Base-by-base conservation (phyloP, 2,329 filamentous ascomycete genomes). In the Corinectria fuckeliana region DNA sequence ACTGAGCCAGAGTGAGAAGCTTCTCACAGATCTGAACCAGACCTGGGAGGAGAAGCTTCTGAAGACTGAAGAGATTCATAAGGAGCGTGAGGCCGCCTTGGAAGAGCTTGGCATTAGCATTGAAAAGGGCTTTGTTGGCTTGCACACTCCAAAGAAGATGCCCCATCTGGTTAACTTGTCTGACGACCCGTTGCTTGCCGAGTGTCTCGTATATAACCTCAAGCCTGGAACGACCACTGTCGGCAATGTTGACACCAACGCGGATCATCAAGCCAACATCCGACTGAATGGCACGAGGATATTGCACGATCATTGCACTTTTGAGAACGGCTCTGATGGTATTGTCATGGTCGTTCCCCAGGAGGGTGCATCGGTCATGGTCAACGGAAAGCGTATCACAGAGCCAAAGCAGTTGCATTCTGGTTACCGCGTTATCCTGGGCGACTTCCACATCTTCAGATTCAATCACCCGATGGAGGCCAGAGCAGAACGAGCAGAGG, bases 381-480 rank as follows among this genome's bases (percentile, higher is more conserved):
- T 99, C 51, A 99, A 99, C 71, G 95, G 95, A 58, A 86, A 94
- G 65, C 90, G 93, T 16, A 91, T 98, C 53, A 88, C 93, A 53
- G 93, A 93, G 70, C 89, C 93, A 1, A 93, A 90, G 66, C 87
- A 93, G 65, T 82, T 99, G 41, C 90, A 93, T 72, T 97, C 93
- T 70, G 95, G 95, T 5, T 97, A 93, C 74, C 90, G 95, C 62
- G 91, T 99, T 53, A 99, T 99, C 63, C 82, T 99, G 9, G 95
- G 95, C 38, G 95, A 99, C 76, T 99, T 99, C 69, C 95, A 99
- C 75, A 99, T 99, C 61, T 98, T 99, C 78, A 85, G 95, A 56
- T 99, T 99, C 81, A 99, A 98, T 71, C 93, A 99, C 73, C 95
- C 95, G 0, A 90, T 97, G 82, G 95, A 99, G 78, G 95, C 95